These are phyloP conservation scores for Stentor roeselii DNA, from an alignment of 73 alveolate species.

Conservation along the genomic window DNA sequence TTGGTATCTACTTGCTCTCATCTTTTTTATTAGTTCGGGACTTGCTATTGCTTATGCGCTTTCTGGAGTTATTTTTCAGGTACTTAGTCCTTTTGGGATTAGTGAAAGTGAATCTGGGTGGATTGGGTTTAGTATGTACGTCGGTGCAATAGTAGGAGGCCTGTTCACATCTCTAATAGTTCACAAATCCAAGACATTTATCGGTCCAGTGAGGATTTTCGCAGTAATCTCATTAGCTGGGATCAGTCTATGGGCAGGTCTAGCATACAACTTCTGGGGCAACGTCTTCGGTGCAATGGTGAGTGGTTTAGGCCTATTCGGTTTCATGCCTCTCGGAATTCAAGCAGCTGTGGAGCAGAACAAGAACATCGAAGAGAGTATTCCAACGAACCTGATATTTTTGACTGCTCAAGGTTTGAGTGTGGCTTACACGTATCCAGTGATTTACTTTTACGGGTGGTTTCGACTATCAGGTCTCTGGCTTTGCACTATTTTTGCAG, in stretches of 20 bases:
- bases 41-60: conserved; percentile 16
- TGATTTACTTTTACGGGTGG: neutral
- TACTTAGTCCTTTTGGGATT: neutral
- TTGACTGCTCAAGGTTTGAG: conserved; percentile 17
- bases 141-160: conserved; percentile 25
- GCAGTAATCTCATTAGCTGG: neutral
- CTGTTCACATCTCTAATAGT: conserved; percentile 12
- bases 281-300: neutral
- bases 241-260: conserved; percentile 26
- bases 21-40: neutral
- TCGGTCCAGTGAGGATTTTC: conserved; percentile 22
- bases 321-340: conserved; percentile 28
- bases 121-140: conserved; percentile 24
- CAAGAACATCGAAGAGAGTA: conserved; percentile 13
- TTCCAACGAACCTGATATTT: conserved; percentile 24
- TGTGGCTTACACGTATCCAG: conserved; percentile 24
- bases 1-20: neutral
- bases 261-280: neutral
- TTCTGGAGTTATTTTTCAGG: conserved; percentile 19
- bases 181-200: neutral
- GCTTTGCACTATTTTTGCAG: conserved; percentile 8
- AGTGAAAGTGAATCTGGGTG: conserved; percentile 19
- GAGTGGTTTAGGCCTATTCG: conserved; percentile 15
- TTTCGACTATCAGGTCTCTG: conserved; percentile 20
- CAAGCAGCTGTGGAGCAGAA: conserved; percentile 28